Evolutionary conservation across 1,284 basidiomycete species (phyloP), one percentile per base, ranked within the genome.

Genomic region (Apiotrichum sp.): DNA sequence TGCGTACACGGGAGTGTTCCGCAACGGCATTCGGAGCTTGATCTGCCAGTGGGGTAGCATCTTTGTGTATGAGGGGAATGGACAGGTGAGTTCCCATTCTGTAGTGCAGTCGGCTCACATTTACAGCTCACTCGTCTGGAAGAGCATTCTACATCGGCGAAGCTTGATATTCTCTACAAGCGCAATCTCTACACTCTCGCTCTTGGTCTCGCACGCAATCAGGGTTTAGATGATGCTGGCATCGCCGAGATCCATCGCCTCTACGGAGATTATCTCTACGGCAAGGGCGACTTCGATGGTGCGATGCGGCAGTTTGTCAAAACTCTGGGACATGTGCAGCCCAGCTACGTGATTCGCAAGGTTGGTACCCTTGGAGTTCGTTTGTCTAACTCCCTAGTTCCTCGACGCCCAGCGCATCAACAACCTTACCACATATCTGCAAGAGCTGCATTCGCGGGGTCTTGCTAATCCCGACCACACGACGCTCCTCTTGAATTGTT

Each of bases 401-500:
- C 83, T 99, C 41, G 95, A 97, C 65, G 92, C 95, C 0, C 95
- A 98, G 72, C 80, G 95, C 4, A 97, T 98, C 54, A 86, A 91
- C 58, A 92, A 93, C 69, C 86, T 99, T 50, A 93, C 91, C 13
- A 89, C 88, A 1, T 98, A 98, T 72, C 81, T 99, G 1, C 93
- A 98, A 81, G 93, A 96, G 71, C 80, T 99, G 0, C 95, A 98
- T 68, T 81, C 88, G 2, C 80, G 86, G 0, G 88, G 88, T 0
- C 83, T 95, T 4, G 95, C 95, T 9, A 98, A 96, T 67, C 86
- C 93, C 0, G 95, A 98, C 65, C 95, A 98, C 71, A 98, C 93
- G 0, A 98, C 96, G 0, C 84, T 99, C 2, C 81, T 96, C 3
- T 82, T 96, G 29, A 96, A 96, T 71, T 95, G 93, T 38, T 98